Conservation (phyloP, 1,139 yeast genomes). For the Geotrichum histeridarum region DNA sequence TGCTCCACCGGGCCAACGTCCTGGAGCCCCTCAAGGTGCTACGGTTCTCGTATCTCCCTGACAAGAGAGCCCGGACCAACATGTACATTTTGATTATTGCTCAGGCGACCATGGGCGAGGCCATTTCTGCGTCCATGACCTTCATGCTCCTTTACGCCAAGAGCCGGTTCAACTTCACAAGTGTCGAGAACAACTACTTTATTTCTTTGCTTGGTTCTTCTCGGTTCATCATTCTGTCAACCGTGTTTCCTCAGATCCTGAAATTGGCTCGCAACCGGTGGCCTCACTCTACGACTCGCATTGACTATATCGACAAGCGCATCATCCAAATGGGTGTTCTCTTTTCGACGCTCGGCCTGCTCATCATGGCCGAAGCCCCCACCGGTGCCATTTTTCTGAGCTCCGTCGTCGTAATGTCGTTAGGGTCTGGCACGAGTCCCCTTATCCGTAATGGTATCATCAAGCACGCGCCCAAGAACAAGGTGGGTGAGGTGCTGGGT, state of each 20-base stretch:
- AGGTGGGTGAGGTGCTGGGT: conserved; percentile 37
- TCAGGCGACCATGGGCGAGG: conserved; percentile 43
- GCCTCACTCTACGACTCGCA: conserved; percentile 26
- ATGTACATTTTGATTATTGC: conserved; percentile 46
- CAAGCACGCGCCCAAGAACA: conserved; percentile 42
- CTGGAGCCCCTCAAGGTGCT: conserved; percentile 48
- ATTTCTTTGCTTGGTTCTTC: conserved; percentile 52
- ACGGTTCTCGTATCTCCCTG: conserved; percentile 36
- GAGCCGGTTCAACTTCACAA: conserved; percentile 53
- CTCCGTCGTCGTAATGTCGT: conserved; percentile 45
- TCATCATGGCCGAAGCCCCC: conserved; percentile 38
- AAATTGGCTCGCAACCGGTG: conserved; percentile 35
- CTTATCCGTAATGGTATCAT: conserved; percentile 47
- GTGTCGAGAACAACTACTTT: conserved; percentile 54
- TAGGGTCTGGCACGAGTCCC: conserved; percentile 36
- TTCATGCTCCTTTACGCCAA: conserved; percentile 55
- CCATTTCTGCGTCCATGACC: conserved; percentile 40
- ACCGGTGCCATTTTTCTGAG: conserved; percentile 37
- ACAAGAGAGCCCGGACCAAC: conserved; percentile 42
- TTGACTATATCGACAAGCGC: conserved; percentile 54
- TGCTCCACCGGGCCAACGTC: conserved; percentile 25
- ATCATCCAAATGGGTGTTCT: conserved; percentile 41
- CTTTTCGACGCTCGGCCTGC: conserved; percentile 45
- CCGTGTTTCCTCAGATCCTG: conserved; percentile 44
- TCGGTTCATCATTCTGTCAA: conserved; percentile 42